These are phyloP conservation scores for Coccomyxa subellipsoidea DNA, from an alignment of 163 green algal species.

Conservation along the genomic window DNA sequence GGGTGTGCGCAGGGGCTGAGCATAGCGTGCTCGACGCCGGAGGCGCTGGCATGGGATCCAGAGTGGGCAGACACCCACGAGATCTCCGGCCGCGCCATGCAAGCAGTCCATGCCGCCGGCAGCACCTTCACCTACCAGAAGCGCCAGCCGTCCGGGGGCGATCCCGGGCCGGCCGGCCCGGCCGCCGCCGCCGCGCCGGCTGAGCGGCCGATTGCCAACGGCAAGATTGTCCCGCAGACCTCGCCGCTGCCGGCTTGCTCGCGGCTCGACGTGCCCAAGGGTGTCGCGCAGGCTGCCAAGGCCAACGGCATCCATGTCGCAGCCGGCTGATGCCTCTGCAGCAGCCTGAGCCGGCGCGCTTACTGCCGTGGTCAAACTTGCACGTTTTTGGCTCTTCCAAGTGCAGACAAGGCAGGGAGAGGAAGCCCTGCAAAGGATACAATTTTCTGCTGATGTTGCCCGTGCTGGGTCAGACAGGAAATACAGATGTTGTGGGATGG, in stretches of 20 bases:
- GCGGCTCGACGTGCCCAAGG: background rate
- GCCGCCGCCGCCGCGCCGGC: too few relatives aligned
- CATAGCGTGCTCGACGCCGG: slow-evolving; percentile 82
- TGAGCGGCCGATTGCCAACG: background rate
- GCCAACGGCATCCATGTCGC: background rate
- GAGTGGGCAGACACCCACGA: slow-evolving; percentile 69
- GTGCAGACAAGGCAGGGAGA: too few relatives aligned
- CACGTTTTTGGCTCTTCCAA: too few relatives aligned
- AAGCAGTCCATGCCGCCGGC: slow-evolving; percentile 42
- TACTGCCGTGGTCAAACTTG: too few relatives aligned
- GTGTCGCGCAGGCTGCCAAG: background rate
- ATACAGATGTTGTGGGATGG: too few relatives aligned
- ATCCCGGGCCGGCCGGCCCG: too few relatives aligned
- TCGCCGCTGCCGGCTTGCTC: background rate
- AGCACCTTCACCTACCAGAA: slow-evolving; percentile 13
- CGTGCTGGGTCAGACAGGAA: too few relatives aligned
- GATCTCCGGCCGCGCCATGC: slow-evolving; percentile 71
- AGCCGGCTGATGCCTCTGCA: background rate
- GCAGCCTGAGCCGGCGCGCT: too few relatives aligned
- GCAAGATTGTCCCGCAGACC: background rate
- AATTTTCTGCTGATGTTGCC: too few relatives aligned
- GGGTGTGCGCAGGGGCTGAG: slow-evolving; percentile 50
- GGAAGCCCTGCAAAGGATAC: too few relatives aligned
- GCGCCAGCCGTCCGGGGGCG: background rate
- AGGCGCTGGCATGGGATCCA: slow-evolving; percentile 73